Conservation (phyloP, 192 early-diverging fungal genomes). For the Dissophora globulifera region DNA sequence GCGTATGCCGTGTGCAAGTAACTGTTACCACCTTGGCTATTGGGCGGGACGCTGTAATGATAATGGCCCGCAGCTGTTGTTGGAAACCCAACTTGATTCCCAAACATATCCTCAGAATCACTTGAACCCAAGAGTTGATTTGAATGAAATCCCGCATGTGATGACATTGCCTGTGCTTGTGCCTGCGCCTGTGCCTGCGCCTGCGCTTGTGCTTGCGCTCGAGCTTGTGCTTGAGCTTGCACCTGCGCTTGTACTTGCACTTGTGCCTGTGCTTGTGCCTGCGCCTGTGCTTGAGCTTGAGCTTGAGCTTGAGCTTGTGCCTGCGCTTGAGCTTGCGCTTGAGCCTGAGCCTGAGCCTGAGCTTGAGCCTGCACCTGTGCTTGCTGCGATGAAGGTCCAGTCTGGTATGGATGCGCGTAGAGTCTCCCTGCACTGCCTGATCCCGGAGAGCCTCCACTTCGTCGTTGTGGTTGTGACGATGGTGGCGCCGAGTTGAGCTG, state of each 20-base stretch:
- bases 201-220: no score
- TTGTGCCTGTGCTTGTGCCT: no score
- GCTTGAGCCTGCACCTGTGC: slow-evolving; percentile 4
- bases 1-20: slow-evolving; percentile 25
- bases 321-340: no score
- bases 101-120: slow-evolving; percentile 27
- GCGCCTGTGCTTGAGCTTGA: no score
- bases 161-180: not conserved
- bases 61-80: slow-evolving; percentile 1
- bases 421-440: not conserved
- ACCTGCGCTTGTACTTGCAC: no score
- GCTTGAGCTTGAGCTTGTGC: no score
- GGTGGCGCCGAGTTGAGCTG: slow-evolving; percentile 2
- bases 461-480: slow-evolving; percentile 6
- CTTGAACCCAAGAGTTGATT: slow-evolving; percentile 18
- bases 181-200: not conserved
- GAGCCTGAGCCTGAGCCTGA: not conserved
- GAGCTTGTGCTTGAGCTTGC: no score
- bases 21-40: not conserved
- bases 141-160: slow-evolving; percentile 16
- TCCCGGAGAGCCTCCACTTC: slow-evolving; percentile 21
- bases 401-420: slow-evolving; percentile 7
- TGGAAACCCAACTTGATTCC: slow-evolving; percentile 8
- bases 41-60: slow-evolving; percentile 14
- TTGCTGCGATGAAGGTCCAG: slow-evolving; percentile 4